Percentiles rank a stretch among this genome's conserved stretches.
Conservation (phyloP, 208 protist species). For the Leishmania gerbilli region DNA sequence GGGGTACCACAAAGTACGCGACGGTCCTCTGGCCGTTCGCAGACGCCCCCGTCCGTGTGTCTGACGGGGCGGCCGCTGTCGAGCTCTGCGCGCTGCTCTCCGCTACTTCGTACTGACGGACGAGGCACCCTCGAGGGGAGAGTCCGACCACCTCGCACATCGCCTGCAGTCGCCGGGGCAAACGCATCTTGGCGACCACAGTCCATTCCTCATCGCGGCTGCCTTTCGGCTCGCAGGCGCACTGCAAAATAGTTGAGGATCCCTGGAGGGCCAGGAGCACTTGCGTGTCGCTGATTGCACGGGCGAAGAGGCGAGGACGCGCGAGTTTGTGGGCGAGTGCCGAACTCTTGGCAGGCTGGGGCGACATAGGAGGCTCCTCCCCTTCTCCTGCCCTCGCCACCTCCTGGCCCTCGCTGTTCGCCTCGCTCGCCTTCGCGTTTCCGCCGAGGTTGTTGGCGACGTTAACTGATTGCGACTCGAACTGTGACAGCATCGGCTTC, state of each 20-base stretch:
- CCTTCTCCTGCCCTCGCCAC: neutral
- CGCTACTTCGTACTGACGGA: slow-evolving; percentile 5
- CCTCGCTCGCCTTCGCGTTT: neutral
- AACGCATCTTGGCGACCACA: slow-evolving; percentile 27
- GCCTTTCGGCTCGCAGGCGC: slow-evolving; percentile 28
- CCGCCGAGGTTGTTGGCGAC: neutral
- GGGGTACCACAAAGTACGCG: slow-evolving; percentile 20
- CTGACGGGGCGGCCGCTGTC: neutral
- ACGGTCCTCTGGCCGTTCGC: neutral
- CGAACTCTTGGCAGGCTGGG: neutral
- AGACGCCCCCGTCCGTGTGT: too few relatives aligned
- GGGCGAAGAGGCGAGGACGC: slow-evolving; percentile 5
- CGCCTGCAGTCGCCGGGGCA: slow-evolving; percentile 15
- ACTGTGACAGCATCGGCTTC: slow-evolving; percentile 48
- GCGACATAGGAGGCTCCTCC: neutral
- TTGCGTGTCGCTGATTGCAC: slow-evolving; percentile 29
- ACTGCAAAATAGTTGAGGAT: slow-evolving; percentile 27
- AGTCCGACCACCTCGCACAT: slow-evolving; percentile 24
- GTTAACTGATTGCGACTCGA: slow-evolving; percentile 27
- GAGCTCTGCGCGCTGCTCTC: neutral
- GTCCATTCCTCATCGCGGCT: slow-evolving; percentile 8
- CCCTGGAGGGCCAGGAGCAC: slow-evolving; percentile 38
- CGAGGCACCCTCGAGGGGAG: slow-evolving; percentile 7
- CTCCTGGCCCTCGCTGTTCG: neutral
- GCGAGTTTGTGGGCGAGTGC: neutral